Evolutionary conservation across 2,329 filamentous ascomycete species (phyloP).

Genomic region (Fusarium sacchari): DNA sequence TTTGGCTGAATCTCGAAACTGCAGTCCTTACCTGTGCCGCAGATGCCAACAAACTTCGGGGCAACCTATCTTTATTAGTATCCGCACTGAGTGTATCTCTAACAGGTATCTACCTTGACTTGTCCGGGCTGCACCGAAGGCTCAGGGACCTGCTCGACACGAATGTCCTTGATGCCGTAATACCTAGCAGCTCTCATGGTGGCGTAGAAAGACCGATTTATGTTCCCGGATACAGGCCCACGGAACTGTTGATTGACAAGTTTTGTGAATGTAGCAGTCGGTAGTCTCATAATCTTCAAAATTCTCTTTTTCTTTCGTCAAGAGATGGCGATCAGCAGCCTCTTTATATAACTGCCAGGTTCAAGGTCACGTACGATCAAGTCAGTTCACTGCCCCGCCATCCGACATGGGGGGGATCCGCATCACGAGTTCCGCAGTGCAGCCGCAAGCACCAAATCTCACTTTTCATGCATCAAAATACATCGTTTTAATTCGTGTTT

Average conservation of each 20-base stretch:
- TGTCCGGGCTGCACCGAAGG: slow-evolving; percentile 60
- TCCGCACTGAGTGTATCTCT: too few relatives aligned
- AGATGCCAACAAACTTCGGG: slow-evolving; percentile 60
- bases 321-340: background rate
- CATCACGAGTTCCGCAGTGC: slow-evolving; percentile 11
- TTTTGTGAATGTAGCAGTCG: background rate
- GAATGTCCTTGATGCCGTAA: slow-evolving; percentile 64
- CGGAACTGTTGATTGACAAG: background rate
- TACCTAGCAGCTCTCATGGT: slow-evolving; percentile 68
- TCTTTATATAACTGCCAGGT: slow-evolving; percentile 26
- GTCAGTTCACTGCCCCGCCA: slow-evolving; percentile 33
- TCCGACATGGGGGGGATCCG: background rate
- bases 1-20: too few relatives aligned
- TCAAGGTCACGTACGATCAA: slow-evolving; percentile 15
- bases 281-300: background rate
- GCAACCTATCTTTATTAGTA: slow-evolving; percentile 29
- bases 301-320: background rate
- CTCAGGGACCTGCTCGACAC: slow-evolving; percentile 61
- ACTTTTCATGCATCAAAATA: background rate
- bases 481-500: background rate
- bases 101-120: slow-evolving; percentile 56
- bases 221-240: background rate
- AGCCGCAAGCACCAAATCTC: background rate
- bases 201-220: slow-evolving; percentile 15
- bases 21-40: slow-evolving; percentile 47